phyloP scores from a whole-genome alignment of 164 flowering plant species.

The Houttuynia cordata region DNA sequence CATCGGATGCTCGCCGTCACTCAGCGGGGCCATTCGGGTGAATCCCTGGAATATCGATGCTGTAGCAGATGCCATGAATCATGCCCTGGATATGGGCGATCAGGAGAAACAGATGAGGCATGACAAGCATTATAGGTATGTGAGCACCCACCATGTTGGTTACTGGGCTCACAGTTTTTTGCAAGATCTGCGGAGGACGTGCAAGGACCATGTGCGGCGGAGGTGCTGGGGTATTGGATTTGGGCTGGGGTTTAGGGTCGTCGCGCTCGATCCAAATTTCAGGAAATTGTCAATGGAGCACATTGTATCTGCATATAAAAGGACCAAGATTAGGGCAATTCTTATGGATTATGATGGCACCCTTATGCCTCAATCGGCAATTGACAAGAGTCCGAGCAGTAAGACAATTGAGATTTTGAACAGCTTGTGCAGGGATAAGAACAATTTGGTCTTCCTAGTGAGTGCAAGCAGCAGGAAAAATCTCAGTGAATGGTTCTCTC shows the following conservation, averaged over 20 bases:
- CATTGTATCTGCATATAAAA: slow-evolving; percentile 58
- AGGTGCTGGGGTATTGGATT: slow-evolving; percentile 74
- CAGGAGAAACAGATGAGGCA: slow-evolving; percentile 60
- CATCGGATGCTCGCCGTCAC: slow-evolving; percentile 71
- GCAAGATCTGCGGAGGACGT: slow-evolving; percentile 57
- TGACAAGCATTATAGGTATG: slow-evolving; percentile 65
- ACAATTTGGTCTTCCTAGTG: slow-evolving; percentile 57
- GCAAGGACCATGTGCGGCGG: slow-evolving; percentile 37
- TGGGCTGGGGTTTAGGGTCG: slow-evolving; percentile 59
- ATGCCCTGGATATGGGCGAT: slow-evolving; percentile 43
- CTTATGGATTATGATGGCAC: slow-evolving; percentile 84
- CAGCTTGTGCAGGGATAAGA: slow-evolving; percentile 41
- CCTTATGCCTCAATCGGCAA: slow-evolving; percentile 51
- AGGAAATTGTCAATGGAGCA: slow-evolving; percentile 59
- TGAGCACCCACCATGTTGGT: slow-evolving; percentile 66
- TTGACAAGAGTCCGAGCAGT: slow-evolving; percentile 49
- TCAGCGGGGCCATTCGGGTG: slow-evolving; percentile 73
- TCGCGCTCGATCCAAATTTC: slow-evolving; percentile 62
- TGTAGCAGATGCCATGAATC: slow-evolving; percentile 66
- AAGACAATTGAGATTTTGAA: slow-evolving; percentile 40
- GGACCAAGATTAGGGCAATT: slow-evolving; percentile 48
- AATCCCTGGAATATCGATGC: slow-evolving; percentile 76
- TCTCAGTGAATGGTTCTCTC: slow-evolving; percentile 53
- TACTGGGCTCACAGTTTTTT: slow-evolving; percentile 67
- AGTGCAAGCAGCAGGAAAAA: slow-evolving; percentile 43